Evolutionary conservation across 1,284 basidiomycete genomes (phyloP), one percentile per base, ranked within the genome.

Genomic region (Ganoderma leucocontextum): DNA sequence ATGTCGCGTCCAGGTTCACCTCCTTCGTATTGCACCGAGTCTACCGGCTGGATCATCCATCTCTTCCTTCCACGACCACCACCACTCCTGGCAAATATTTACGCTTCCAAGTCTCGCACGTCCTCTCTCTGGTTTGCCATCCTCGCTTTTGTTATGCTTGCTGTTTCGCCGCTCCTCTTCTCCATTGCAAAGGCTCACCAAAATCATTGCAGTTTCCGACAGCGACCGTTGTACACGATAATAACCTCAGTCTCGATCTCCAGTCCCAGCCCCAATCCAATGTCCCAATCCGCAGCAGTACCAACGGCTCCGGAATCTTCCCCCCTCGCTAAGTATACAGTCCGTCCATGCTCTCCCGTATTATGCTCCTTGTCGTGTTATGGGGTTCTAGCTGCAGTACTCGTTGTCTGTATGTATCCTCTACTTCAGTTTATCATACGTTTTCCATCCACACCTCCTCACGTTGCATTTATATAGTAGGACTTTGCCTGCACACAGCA

Each of bases 371-470:
- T 47, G 38, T 57, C 63, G 44, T 64, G 57, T 64, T 60, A n/a
- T 64, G 41, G 35, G 55, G 55, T 58, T 33, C 35, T 58, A 58
- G 35, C 55, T 58, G 55, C 55, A 58, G 55, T 58, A 58, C 19
- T 36, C 63, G 41, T 44, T 58, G 53, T 57, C 57, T 64, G 63
- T 64, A 64, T 64, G 63, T 64, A 64, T 64, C 57, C 47, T 59
- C 42, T 59, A 47, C 57, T 44, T 39, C 58, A 29, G 57, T 42
- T 29, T 64, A 60, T 64, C 63, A 49, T 60, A 60, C 55, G 63
- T 33, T 60, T 49, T 57, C 44, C 33, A 10, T 38, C 57, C 41
- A 55, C 53, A 38, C 53, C 33, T 49, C 42, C 63, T 60, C 63
- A 49, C 63, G 55, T 33, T 17, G 33, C 22, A 41, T 60, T 60